Percentiles rank a stretch among this genome's conserved stretches.
phyloP scores from a whole-genome alignment of 2,329 filamentous ascomycete species.

The Xylaria arbuscula region DNA sequence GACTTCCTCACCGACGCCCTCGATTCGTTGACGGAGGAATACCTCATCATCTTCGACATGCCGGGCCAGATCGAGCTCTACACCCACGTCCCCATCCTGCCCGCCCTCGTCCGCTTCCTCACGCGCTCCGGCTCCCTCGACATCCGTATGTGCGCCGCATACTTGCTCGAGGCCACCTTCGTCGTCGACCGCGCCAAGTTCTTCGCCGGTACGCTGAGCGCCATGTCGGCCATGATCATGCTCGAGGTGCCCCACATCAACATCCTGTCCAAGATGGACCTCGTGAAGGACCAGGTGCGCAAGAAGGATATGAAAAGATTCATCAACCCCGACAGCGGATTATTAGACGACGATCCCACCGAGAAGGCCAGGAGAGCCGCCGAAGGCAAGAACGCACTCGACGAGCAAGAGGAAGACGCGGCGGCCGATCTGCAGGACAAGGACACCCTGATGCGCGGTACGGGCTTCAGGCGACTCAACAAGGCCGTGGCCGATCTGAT shows the following conservation, averaged over 20 bases:
- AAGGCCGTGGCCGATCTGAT: constrained; percentile 90
- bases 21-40: constrained; percentile 87
- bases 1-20: constrained; percentile 76
- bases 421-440: constrained; percentile 71
- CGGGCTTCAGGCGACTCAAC: constrained; percentile 85
- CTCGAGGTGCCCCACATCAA: constrained; percentile 97
- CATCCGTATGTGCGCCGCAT: constrained; percentile 91
- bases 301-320: constrained; percentile 92
- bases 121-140: constrained; percentile 83
- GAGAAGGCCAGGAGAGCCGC: constrained; percentile 59
- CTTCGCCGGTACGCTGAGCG: constrained; percentile 93
- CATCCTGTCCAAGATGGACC: constrained; percentile 96
- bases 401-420: constrained; percentile 58
- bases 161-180: constrained; percentile 95
- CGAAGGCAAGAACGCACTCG: constrained; percentile 37
- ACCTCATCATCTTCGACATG: constrained; percentile 98
- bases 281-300: constrained; percentile 88
- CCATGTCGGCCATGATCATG: constrained; percentile 99
- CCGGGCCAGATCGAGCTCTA: constrained; percentile 99
- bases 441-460: constrained; percentile 80
- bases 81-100: constrained; percentile 93
- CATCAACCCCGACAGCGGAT: constrained; percentile 82
- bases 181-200: constrained; percentile 96
- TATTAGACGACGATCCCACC: constrained; percentile 83
- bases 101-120: constrained; percentile 83